Evolutionary conservation across 2,329 filamentous ascomycete species (phyloP).

Genomic region (Alternaria hordeiaustralica): DNA sequence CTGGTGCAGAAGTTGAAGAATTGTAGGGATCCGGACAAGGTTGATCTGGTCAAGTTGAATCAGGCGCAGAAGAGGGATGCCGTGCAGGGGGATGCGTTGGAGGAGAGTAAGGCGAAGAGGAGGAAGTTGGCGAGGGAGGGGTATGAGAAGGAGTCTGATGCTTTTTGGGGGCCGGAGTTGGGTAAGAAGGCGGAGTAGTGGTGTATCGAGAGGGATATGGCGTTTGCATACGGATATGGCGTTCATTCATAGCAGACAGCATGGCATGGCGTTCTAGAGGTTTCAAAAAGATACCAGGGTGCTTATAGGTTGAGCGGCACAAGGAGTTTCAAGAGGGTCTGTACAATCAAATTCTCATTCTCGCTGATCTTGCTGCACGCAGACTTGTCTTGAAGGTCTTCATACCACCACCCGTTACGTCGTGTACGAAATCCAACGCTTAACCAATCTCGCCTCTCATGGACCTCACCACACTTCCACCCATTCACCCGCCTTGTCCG

Average conservation of each 20-base stretch:
- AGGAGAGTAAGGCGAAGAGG: constrained; percentile 53
- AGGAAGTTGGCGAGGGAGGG: constrained; percentile 54
- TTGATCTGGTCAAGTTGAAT: constrained; percentile 73
- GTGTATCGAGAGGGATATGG: background rate
- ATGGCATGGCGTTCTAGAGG: background rate
- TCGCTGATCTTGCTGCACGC: background rate
- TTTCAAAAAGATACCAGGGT: background rate
- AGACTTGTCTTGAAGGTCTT: no score
- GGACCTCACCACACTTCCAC: background rate
- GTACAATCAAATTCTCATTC: background rate
- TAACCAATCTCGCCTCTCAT: background rate
- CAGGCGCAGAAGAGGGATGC: constrained; percentile 62
- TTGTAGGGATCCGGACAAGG: constrained; percentile 76
- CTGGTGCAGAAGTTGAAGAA: constrained; percentile 73
- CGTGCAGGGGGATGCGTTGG: constrained; percentile 43
- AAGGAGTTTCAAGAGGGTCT: background rate
- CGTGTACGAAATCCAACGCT: background rate
- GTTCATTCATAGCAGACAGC: background rate
- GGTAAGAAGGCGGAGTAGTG: constrained; percentile 8
- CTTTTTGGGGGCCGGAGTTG: constrained; percentile 54
- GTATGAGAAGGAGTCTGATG: constrained; percentile 53
- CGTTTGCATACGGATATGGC: background rate
- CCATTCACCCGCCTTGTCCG: background rate
- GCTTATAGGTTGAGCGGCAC: background rate
- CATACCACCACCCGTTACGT: background rate